phyloP scores from a whole-genome alignment of 2,329 filamentous ascomycete genomes.

The Colletotrichum musae region DNA sequence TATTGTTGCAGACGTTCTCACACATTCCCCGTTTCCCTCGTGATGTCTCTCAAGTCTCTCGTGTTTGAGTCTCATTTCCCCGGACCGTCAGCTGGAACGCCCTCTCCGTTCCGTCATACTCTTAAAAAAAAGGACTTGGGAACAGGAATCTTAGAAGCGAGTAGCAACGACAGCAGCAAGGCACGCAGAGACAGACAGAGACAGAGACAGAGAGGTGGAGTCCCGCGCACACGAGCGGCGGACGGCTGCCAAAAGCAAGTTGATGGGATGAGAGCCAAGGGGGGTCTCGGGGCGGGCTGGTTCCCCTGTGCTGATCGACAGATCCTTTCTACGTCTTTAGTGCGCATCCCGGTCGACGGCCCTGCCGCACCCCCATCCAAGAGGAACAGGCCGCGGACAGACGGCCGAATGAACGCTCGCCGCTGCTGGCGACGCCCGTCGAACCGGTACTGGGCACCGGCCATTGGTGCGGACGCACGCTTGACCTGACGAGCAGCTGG shows the following conservation, averaged over 20 bases:
- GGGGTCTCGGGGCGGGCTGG: constrained; percentile 10
- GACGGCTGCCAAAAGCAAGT: constrained; percentile 36
- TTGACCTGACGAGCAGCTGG: constrained; percentile 4
- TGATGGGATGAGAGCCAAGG: constrained; percentile 35
- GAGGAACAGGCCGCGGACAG: constrained; percentile 10
- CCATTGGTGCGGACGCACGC: constrained; percentile 24
- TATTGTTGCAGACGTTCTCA: constrained; percentile 8
- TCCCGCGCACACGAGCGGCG: neutral
- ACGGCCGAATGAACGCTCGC: constrained; percentile 11
- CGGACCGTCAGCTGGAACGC: neutral
- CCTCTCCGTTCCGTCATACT: constrained; percentile 22
- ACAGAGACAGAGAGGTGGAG: constrained; percentile 1
- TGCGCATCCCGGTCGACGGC: constrained; percentile 27
- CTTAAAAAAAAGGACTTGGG: constrained; percentile 1
- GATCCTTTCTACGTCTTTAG: constrained; percentile 36
- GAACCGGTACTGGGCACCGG: constrained; percentile 22
- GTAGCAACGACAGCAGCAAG: neutral
- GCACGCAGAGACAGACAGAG: neutral
- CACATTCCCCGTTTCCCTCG: constrained; percentile 5
- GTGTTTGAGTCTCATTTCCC: constrained; percentile 38
- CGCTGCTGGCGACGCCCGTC: constrained; percentile 30
- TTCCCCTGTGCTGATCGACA: constrained; percentile 42
- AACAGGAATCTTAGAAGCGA: neutral
- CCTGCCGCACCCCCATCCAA: constrained; percentile 3
- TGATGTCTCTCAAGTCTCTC: constrained; percentile 11